These are phyloP conservation scores for Paecilomyces fulvus DNA, from an alignment of 2,329 filamentous ascomycete species.

Conservation along the genomic window DNA sequence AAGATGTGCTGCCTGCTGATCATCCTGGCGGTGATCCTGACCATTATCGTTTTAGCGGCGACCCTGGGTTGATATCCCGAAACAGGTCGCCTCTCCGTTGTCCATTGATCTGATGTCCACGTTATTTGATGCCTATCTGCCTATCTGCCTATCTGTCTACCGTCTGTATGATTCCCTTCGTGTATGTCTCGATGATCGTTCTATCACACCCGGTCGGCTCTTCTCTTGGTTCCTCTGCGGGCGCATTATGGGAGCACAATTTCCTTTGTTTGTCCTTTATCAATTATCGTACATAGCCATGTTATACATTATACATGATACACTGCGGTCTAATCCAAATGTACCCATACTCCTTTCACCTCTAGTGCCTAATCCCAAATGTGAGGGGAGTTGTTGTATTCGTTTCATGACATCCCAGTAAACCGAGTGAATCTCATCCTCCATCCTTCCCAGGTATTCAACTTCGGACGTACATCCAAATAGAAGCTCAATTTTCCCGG, in stretches of 20 bases:
- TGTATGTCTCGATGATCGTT: not conserved
- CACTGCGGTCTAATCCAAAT: slow-evolving; percentile 5
- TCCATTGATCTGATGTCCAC: slow-evolving; percentile 9
- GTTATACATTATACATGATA: slow-evolving; percentile 20
- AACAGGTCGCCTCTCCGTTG: slow-evolving; percentile 13
- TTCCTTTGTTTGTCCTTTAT: not conserved
- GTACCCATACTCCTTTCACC: slow-evolving; percentile 18
- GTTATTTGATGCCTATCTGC: not conserved
- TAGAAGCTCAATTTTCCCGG: slow-evolving; percentile 51
- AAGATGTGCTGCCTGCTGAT: slow-evolving; percentile 89
- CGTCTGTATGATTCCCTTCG: slow-evolving; percentile 2
- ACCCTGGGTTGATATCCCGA: slow-evolving; percentile 54
- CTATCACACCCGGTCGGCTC: not conserved
- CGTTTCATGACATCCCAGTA: slow-evolving; percentile 33
- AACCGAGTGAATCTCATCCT: slow-evolving; percentile 47
- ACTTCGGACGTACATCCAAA: slow-evolving; percentile 56
- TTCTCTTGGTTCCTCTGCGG: not conserved
- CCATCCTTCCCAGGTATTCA: slow-evolving; percentile 55
- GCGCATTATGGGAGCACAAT: slow-evolving; percentile 1
- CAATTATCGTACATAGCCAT: slow-evolving; percentile 27
- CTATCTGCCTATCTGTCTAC: not conserved
- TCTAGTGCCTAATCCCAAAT: slow-evolving; percentile 11
- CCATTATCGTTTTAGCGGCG: slow-evolving; percentile 81
- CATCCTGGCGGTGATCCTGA: slow-evolving; percentile 79
- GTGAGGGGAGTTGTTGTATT: not conserved